These are phyloP conservation scores for Fusarium pseudocircinatum DNA, from an alignment of 2,329 filamentous ascomycete species.

Conservation along the genomic window DNA sequence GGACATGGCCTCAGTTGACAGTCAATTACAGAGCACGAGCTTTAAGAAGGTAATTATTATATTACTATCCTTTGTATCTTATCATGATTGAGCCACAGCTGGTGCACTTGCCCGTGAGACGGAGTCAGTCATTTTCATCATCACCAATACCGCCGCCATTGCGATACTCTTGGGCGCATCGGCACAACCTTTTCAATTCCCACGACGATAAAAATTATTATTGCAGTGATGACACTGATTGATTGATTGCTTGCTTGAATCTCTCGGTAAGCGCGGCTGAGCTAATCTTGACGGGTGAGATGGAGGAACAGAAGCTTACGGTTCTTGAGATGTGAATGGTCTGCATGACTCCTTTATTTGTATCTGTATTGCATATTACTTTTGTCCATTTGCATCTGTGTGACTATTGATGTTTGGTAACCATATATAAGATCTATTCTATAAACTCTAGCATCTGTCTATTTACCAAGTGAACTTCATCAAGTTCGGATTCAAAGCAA, in stretches of 20 bases:
- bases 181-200: rapidly evolving
- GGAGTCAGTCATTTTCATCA: rapidly evolving
- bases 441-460: neutral
- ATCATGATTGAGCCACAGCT: no score
- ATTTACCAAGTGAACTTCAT: neutral
- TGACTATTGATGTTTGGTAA: rapidly evolving
- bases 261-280: no score
- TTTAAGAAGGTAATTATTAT: rapidly evolving
- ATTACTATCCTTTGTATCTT: no score
- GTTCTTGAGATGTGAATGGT: no score
- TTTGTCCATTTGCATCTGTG: no score
- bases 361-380: no score
- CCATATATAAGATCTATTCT: no score
- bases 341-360: no score
- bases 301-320: no score
- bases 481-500: neutral
- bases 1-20: rapidly evolving
- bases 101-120: rapidly evolving
- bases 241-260: no score
- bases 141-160: rapidly evolving
- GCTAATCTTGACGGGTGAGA: no score
- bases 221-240: rapidly evolving
- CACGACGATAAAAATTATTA: rapidly evolving
- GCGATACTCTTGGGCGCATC: rapidly evolving
- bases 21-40: rapidly evolving